Evolutionary conservation across 768 basidiomycete genomes (phyloP).

Genomic region (Jaapia argillacea): DNA sequence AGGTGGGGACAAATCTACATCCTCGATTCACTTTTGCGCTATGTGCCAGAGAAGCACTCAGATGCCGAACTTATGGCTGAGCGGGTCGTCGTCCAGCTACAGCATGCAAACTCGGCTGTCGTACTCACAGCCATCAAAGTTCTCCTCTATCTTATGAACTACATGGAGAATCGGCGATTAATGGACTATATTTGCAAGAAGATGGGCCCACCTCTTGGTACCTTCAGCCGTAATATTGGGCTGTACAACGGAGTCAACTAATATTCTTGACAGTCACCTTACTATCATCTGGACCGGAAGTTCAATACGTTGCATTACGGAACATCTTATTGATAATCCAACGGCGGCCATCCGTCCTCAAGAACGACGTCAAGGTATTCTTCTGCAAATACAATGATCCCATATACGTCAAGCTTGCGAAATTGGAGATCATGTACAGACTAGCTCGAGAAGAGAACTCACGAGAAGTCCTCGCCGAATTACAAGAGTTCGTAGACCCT

Average conservation of each 20-base stretch:
- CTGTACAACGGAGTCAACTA: neutral
- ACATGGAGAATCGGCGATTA: slow-evolving; percentile 83
- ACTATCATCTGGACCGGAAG: slow-evolving; percentile 94
- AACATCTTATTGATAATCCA: slow-evolving; percentile 98
- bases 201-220: slow-evolving; percentile 96
- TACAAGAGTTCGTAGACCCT: slow-evolving; percentile 67
- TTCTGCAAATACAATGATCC: slow-evolving; percentile 99
- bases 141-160: slow-evolving; percentile 95
- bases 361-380: slow-evolving; percentile 97
- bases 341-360: slow-evolving; percentile 81
- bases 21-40: slow-evolving; percentile 86
- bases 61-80: slow-evolving; percentile 97
- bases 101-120: slow-evolving; percentile 99
- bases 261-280: slow-evolving; percentile 58
- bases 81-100: slow-evolving; percentile 84
- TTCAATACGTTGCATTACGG: slow-evolving; percentile 94
- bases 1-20: slow-evolving; percentile 99
- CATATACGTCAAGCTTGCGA: slow-evolving; percentile 97
- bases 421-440: slow-evolving; percentile 98
- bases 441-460: slow-evolving; percentile 93
- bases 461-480: slow-evolving; percentile 83
- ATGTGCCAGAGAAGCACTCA: slow-evolving; percentile 77
- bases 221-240: slow-evolving; percentile 2
- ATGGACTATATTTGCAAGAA: slow-evolving; percentile 92
- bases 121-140: slow-evolving; percentile 97